phyloP scores from a whole-genome alignment of 2,329 filamentous ascomycete genomes.

The Calycina marina region DNA sequence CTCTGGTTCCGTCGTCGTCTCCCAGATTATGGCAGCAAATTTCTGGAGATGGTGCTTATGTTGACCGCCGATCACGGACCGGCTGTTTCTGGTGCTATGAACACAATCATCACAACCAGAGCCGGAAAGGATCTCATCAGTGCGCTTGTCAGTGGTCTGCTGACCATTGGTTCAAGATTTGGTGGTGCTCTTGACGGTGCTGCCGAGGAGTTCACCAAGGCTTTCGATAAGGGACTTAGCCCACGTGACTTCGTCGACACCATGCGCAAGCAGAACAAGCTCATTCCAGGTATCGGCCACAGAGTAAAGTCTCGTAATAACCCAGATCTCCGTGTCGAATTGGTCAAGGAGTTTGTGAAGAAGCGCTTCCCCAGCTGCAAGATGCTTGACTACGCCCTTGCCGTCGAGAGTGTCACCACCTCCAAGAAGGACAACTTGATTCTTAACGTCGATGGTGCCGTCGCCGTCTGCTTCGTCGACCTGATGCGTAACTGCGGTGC shows the following conservation, averaged over 20 bases:
- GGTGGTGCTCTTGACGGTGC: conserved; percentile 97
- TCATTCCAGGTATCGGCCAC: conserved; percentile 98
- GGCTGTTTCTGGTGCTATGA: conserved; percentile 98
- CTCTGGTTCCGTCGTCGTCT: conserved; percentile 99
- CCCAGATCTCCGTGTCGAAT: conserved; percentile 97
- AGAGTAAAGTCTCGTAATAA: conserved; percentile 99
- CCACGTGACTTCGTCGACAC: conserved; percentile 97
- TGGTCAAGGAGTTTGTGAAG: conserved; percentile 97
- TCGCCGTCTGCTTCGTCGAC: conserved; percentile 98
- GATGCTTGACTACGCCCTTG: conserved; percentile 95
- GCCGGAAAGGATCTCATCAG: conserved; percentile 97
- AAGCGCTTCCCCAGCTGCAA: conserved; percentile 97
- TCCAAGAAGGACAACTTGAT: conserved; percentile 99
- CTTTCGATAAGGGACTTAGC: conserved; percentile 94
- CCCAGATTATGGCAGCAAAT: conserved; percentile 91
- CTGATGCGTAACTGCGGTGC: conserved; percentile 95
- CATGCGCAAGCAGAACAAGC: conserved; percentile 99
- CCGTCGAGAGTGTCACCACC: conserved; percentile 94
- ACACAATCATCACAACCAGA: conserved; percentile 99
- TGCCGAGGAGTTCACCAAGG: conserved; percentile 95
- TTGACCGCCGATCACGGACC: conserved; percentile 98
- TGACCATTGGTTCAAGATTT: conserved; percentile 96
- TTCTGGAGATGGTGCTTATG: conserved; percentile 99
- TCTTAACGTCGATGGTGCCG: conserved; percentile 94
- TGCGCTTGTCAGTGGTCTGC: conserved; percentile 84